Percentiles rank a stretch among this genome's conserved stretches.
Evolutionary conservation across 805 yeast genomes (phyloP).

Genomic region (Lipomyces anomalus): DNA sequence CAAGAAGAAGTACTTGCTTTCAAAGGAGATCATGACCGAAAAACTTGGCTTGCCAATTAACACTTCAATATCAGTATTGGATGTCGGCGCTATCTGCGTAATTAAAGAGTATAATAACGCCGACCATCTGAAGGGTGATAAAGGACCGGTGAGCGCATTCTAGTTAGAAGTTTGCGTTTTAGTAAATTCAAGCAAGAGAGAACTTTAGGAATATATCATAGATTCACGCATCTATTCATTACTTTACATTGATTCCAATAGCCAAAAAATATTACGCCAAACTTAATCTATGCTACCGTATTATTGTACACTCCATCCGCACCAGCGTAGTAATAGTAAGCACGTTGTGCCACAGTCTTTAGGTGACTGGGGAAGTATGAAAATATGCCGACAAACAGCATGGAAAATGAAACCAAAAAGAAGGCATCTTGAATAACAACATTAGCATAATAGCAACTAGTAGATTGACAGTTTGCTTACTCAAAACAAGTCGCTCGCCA

Average conservation of each 20-base stretch:
- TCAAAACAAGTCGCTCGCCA: conserved; percentile 15
- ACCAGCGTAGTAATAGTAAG: conserved; percentile 13
- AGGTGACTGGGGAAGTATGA: conserved; percentile 20
- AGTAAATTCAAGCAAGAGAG: too few relatives aligned
- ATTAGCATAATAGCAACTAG: neutral
- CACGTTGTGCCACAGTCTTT: conserved; percentile 21
- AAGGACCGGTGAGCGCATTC: too few relatives aligned
- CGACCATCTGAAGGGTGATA: too few relatives aligned
- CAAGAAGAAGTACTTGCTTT: neutral
- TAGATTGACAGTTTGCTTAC: conserved; percentile 6
- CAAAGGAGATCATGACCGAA: too few relatives aligned
- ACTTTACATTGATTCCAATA: too few relatives aligned
- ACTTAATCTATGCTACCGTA: too few relatives aligned
- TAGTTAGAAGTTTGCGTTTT: too few relatives aligned
- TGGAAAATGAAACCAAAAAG: conserved; percentile 11
- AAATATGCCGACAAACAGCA: conserved; percentile 17
- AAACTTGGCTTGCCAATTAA: neutral
- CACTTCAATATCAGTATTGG: neutral
- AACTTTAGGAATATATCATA: too few relatives aligned
- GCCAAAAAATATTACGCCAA: too few relatives aligned
- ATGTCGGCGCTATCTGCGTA: neutral
- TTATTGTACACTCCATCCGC: neutral
- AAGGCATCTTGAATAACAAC: conserved; percentile 12
- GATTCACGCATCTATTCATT: too few relatives aligned
- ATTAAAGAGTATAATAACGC: neutral